Base-by-base conservation (phyloP, 2,329 filamentous ascomycete species). In the Pseudogymnoascus sp. region DNA sequence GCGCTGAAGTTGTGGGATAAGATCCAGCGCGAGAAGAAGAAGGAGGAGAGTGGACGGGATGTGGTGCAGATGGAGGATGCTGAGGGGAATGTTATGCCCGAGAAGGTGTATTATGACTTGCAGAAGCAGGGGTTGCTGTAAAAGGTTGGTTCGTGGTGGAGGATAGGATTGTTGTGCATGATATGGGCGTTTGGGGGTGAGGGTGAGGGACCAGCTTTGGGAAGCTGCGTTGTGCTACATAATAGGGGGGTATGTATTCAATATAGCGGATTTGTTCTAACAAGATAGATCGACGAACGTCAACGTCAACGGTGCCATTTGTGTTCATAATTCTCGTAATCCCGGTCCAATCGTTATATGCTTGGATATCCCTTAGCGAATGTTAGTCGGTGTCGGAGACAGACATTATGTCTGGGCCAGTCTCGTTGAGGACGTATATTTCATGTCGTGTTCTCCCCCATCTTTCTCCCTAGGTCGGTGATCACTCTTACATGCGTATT, bases 1-100 rank as follows among this genome's bases (percentile, higher is more conserved):
- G 94, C 94, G 1, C 75, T 91, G 69, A 84, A 83, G 64, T 77
- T 99, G 52, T 96, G 92, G 91, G 90, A 92, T 62, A 96, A 96
- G 80, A 87, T 99, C 21, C 88, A 95, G 71, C 79, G 84, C 61
- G 91, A 96, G 66, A 87, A 89, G 74, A 90, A 89, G 79, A 86
- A 84, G 72, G 84, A 86, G 63, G 87, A 88, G 45, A 90, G 92
- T 37, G 90, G 88, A 62, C 6, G 33, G 26, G 52, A 57, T 57
- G 83, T 99, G 8, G 90, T 97, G 57, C 91, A 99, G 78, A 99
- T 99, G 94, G 94, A 99, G 78, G 94, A 99, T 73, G 89, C 84
- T 0, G 89, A 95, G 71, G 94, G 94, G 52, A 97, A 99, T 69
- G 94, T 99, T 61, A 99, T 99, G 94, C 94, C 95, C 0, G 91